Conservation (phyloP, 2,329 filamentous ascomycete genomes). For the Exophiala sideris region DNA sequence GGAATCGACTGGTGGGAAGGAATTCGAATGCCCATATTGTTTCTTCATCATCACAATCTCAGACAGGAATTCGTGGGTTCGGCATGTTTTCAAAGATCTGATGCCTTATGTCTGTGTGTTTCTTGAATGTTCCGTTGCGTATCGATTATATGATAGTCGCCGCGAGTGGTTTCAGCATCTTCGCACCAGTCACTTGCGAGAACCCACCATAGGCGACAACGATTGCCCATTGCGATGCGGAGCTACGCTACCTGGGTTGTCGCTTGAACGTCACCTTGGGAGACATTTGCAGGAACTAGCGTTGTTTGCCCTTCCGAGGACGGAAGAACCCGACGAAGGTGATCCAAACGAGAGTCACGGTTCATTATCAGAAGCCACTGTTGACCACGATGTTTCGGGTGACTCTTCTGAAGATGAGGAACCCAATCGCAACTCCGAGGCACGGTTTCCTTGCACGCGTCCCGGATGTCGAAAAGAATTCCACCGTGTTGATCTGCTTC, state of each 20-base stretch:
- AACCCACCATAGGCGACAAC: not conserved
- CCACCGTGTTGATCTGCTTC: constrained; percentile 46
- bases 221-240: constrained; percentile 5
- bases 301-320: constrained; percentile 23
- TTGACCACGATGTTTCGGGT: too few species aligned
- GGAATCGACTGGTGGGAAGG: constrained; percentile 23
- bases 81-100: constrained; percentile 40
- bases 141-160: constrained; percentile 21
- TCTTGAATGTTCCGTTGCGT: constrained; percentile 20
- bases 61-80: constrained; percentile 34
- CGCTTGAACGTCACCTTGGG: constrained; percentile 22
- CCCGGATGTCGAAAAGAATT: constrained; percentile 47
- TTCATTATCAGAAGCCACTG: too few species aligned
- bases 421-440: constrained; percentile 49
- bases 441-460: constrained; percentile 42
- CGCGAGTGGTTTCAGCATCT: constrained; percentile 13
- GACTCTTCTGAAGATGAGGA: not conserved
- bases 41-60: constrained; percentile 35
- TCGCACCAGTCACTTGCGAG: not conserved
- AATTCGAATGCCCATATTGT: constrained; percentile 43
- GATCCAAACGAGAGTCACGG: not conserved
- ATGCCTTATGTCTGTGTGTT: constrained; percentile 39
- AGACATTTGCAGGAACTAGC: constrained; percentile 29
- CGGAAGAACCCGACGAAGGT: constrained; percentile 1
- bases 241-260: not conserved